Evolutionary conservation across 1,139 yeast genomes (phyloP), one percentile per base, ranked within the genome.

Genomic region (Geotrichum citri-aurantii): DNA sequence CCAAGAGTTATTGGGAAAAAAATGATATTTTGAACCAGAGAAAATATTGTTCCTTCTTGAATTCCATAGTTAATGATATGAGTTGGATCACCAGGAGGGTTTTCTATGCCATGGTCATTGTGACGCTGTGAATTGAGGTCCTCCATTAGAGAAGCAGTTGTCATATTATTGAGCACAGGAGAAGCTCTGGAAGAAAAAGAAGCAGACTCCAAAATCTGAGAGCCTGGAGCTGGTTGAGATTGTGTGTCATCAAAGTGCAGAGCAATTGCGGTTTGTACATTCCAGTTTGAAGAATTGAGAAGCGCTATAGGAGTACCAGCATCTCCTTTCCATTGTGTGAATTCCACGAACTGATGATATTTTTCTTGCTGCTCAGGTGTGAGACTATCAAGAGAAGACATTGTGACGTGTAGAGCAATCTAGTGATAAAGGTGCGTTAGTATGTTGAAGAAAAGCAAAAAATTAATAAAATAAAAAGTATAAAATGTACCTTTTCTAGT

Each of bases 1-100:
- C 72, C 69, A n/a, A 71, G 54, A 37, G 67, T 65, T 33, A 75
- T 62, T 5, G 78, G 77, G 55, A 67, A 65, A 29, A 71, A 58
- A 53, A 73, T 59, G 17, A 73, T 63, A 2, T 71, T 60, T 56
- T 69, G 70, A 27, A 71, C 64, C 26, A 68, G 62, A 6, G 71
- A 67, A 31, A 65, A 52, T 0, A 67, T 66, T 5, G 61, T 57
- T 23, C 65, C 65, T 10, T 57, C 59, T 47, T 57, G 59, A 21
- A 67, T 58, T 47, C 61, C 56, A 49, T 68, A 69, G 7, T 66
- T 64, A 12, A 60, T 55, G 19, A 37, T 37, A 58, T 37, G 44
- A 12, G 44, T 37, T n/a, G 62, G 56, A 19, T 50, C 40, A 19
- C 58, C 59, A 17, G 63, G 65, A n/a, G 65, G 67, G 8, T 63